Evolutionary conservation across 106 monocot genomes (phyloP).

Genomic region (Dendrobium catenatum): DNA sequence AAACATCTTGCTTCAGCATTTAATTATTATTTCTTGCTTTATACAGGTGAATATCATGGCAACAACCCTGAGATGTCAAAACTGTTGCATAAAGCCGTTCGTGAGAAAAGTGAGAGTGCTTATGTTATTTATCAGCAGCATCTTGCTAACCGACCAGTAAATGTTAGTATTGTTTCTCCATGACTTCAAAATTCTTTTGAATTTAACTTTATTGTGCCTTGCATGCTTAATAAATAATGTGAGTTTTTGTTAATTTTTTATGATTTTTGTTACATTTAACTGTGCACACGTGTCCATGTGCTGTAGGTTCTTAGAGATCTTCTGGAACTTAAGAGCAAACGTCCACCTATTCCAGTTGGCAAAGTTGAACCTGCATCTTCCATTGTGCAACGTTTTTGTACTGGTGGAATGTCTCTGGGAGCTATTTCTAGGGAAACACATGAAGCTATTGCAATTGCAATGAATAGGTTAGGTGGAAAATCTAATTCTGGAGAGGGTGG

Average conservation of each 20-base stretch:
- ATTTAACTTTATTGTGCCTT: no score
- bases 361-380: conserved; percentile 92
- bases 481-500: conserved; percentile 99
- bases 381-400: conserved; percentile 91
- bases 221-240: neutral
- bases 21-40: neutral
- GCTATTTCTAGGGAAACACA: conserved; percentile 99
- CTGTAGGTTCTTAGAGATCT: conserved; percentile 88
- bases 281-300: neutral
- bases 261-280: neutral
- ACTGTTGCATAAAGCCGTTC: conserved; percentile 92
- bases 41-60: conserved; percentile 92
- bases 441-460: conserved; percentile 98
- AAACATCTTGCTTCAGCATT: neutral
- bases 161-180: conserved; percentile 34
- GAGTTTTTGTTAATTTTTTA: neutral
- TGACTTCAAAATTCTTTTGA: no score
- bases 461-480: conserved; percentile 96
- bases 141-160: conserved; percentile 85
- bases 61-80: conserved; percentile 99
- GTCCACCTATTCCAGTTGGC: conserved; percentile 79
- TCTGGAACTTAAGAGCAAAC: conserved; percentile 86
- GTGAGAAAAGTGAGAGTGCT: conserved; percentile 91
- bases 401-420: conserved; percentile 98
- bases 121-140: conserved; percentile 92